Percentiles rank a stretch among this genome's conserved stretches.
phyloP scores from a whole-genome alignment of 1,284 basidiomycete genomes.

The Ganoderma multipileum region DNA sequence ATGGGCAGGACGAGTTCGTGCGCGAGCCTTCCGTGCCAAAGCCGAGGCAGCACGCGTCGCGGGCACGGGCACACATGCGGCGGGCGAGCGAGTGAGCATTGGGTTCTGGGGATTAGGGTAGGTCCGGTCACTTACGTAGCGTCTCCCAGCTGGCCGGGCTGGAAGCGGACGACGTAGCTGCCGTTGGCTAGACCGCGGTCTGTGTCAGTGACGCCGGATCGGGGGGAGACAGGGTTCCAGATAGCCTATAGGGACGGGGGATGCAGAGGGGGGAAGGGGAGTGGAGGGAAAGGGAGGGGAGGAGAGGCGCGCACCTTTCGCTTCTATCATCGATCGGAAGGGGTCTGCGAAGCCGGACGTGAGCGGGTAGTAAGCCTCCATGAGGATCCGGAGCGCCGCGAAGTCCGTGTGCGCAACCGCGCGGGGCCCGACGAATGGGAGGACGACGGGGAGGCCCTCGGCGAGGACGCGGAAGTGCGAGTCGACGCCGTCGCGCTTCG shows the following conservation, averaged over 20 bases:
- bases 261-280: conserved; percentile 1
- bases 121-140: conserved; percentile 53
- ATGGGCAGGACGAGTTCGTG: conserved; percentile 85
- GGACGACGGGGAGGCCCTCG: conserved; percentile 85
- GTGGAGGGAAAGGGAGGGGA: neutral
- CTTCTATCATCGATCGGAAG: conserved; percentile 58
- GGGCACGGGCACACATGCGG: neutral
- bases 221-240: neutral
- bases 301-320: conserved; percentile 50
- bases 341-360: conserved; percentile 61
- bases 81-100: neutral
- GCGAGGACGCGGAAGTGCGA: conserved; percentile 81
- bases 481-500: conserved; percentile 49
- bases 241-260: neutral
- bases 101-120: neutral
- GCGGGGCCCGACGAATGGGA: conserved; percentile 77
- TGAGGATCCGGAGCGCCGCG: conserved; percentile 67
- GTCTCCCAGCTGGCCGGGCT: conserved; percentile 57
- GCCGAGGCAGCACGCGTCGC: conserved; percentile 11
- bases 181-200: conserved; percentile 60
- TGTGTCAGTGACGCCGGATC: conserved; percentile 1
- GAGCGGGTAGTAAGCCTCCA: conserved; percentile 83
- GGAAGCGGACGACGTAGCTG: conserved; percentile 77
- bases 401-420: conserved; percentile 71
- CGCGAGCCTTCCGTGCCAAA: conserved; percentile 55